Evolutionary conservation across 1,284 basidiomycete species (phyloP), one percentile per base, ranked within the genome.

Genomic region (Cryptococcus sp.): DNA sequence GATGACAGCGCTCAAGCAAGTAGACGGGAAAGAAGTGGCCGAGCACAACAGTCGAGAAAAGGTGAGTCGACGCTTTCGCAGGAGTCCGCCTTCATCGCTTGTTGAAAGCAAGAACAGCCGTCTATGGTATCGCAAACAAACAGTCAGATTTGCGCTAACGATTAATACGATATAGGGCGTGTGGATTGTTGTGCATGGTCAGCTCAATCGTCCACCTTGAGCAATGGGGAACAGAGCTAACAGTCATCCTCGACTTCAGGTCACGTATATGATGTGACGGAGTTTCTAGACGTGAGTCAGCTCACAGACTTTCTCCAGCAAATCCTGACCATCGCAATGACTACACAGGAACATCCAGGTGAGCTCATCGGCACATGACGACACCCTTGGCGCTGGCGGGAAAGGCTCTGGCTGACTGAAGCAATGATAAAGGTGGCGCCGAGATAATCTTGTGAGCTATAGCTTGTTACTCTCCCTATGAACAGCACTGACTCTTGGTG

Each of bases 131-230:
- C 39, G 20, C 16, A 13, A 13, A 3, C 22, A 15, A 19, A n/a
- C 38, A 25, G 7, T 23, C 17, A 10, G 10, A n/a, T 0, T 13
- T 20, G 17, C 8, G 40, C 46, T 55, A 40, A 52, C 15, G 11
- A 16, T 8, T 58, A 68, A 50, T 64, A 44, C 7, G 29, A 3
- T 5, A 3, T 54, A 90, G 65, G 89, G 86, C 62, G 92, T 91
- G 62, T 93, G 90, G 90, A 89, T 93, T 65, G 89, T 93, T 56
- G 86, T 94, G 2, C 90, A 92, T 75, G 89, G 89, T 87, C 63
- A 50, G 81, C 63, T 23, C 54, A 16, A 49, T 26, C 40, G 45
- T 4, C 22, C 26, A 3, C 15, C 47, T 29, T 61, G 54, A 49
- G 58, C 23, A 29, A 11, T n/a, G n/a, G n/a, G n/a, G n/a, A n/a